These are phyloP conservation scores for Halophytophthora batemanensis DNA, from an alignment of 352 stramenopile genomes.

Conservation along the genomic window DNA sequence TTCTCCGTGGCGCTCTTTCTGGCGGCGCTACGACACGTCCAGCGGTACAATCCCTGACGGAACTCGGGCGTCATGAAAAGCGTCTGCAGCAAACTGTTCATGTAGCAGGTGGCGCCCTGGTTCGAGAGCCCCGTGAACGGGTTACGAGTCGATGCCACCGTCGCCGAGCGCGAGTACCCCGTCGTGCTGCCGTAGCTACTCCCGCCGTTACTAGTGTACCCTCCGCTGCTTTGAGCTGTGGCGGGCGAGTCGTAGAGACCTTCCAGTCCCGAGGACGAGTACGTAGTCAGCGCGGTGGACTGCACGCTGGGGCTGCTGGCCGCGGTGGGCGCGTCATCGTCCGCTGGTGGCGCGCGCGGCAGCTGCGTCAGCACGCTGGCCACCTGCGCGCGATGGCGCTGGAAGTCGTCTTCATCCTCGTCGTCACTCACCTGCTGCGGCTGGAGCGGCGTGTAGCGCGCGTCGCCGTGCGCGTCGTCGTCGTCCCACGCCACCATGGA, in stretches of 20 bases:
- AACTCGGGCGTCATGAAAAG: slow-evolving; percentile 91
- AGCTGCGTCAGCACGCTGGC: slow-evolving; percentile 31
- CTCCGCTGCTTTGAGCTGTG: neutral
- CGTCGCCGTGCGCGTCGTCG: neutral
- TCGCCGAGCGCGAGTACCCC: slow-evolving; percentile 5
- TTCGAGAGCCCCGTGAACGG: slow-evolving; percentile 83
- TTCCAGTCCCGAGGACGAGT: slow-evolving; percentile 42
- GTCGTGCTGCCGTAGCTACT: slow-evolving; percentile 28
- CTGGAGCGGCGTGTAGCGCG: too few relatives aligned
- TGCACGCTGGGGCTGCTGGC: slow-evolving; percentile 22
- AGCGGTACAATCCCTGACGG: slow-evolving; percentile 78
- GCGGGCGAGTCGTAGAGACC: slow-evolving; percentile 52
- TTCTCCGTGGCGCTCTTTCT: slow-evolving; percentile 3
- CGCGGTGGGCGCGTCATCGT: slow-evolving; percentile 6
- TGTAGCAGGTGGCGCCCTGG: slow-evolving; percentile 92
- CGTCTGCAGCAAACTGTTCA: slow-evolving; percentile 92
- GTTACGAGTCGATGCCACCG: slow-evolving; percentile 21
- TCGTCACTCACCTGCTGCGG: slow-evolving; percentile 12
- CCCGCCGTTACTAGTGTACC: slow-evolving; percentile 24
- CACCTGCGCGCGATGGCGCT: slow-evolving; percentile 30
- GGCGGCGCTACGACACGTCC: slow-evolving; percentile 20
- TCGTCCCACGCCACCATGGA: slow-evolving; percentile 2
- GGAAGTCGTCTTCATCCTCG: slow-evolving; percentile 22
- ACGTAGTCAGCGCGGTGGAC: slow-evolving; percentile 46
- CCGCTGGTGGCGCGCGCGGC: slow-evolving; percentile 15